These are phyloP conservation scores for Linnemannia exigua DNA, from an alignment of 192 early-diverging fungal species.

Conservation along the genomic window DNA sequence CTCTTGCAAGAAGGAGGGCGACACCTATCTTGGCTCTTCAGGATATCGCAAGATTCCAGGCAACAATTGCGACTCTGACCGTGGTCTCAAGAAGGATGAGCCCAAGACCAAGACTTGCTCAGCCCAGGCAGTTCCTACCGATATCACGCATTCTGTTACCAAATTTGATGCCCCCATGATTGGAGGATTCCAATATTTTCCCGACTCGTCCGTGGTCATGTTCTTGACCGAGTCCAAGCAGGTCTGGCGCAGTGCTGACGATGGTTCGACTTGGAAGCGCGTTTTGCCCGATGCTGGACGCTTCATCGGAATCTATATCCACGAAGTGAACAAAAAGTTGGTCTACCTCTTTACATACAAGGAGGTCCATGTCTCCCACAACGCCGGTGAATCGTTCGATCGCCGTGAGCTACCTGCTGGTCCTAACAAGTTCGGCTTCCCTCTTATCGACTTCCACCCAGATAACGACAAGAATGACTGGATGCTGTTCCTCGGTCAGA, in stretches of 20 bases:
- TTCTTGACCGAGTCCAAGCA: constrained; percentile 70
- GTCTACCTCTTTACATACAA: constrained; percentile 75
- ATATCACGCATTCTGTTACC: constrained; percentile 39
- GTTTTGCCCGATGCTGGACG: constrained; percentile 63
- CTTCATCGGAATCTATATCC: constrained; percentile 72
- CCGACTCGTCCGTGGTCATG: constrained; percentile 72
- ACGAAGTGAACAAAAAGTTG: constrained; percentile 77
- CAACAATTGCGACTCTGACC: constrained; percentile 74
- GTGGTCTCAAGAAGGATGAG: constrained; percentile 66
- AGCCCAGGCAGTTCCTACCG: constrained; percentile 48
- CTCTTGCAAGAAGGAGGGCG: constrained; percentile 72
- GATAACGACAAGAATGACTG: constrained; percentile 80
- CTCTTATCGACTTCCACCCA: constrained; percentile 92
- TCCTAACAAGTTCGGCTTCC: constrained; percentile 78
- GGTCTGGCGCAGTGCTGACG: constrained; percentile 78
- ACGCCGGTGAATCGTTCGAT: constrained; percentile 72
- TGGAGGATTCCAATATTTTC: constrained; percentile 71
- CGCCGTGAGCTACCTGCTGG: constrained; percentile 63
- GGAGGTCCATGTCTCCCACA: constrained; percentile 65
- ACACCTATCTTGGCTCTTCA: constrained; percentile 78
- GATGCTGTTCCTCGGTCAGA: constrained; percentile 85
- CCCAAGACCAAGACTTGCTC: constrained; percentile 69
- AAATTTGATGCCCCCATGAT: constrained; percentile 41
- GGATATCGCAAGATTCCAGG: constrained; percentile 91
- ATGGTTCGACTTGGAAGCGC: constrained; percentile 81